phyloP scores from a whole-genome alignment of 2,329 filamentous ascomycete species.

The Fusarium kyushuense region DNA sequence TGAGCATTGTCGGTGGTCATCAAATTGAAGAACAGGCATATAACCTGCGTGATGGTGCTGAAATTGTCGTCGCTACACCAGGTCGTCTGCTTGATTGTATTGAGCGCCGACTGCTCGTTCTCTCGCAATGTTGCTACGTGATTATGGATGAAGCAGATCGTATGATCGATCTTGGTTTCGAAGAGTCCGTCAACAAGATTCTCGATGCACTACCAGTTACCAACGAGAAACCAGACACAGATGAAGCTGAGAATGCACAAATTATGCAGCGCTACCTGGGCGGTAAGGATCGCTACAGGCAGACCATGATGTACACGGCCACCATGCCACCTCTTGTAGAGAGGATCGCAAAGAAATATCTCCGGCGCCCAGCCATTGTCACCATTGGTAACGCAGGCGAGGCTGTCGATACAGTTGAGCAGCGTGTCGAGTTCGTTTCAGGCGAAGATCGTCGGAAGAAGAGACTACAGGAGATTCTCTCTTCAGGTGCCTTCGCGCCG shows the following conservation, averaged over 20 bases:
- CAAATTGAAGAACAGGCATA: slow-evolving; percentile 93
- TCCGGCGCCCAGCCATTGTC: slow-evolving; percentile 91
- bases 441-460: slow-evolving; percentile 98
- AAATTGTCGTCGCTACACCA: slow-evolving; percentile 98
- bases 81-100: slow-evolving; percentile 98
- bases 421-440: slow-evolving; percentile 90
- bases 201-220: slow-evolving; percentile 90
- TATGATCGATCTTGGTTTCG: slow-evolving; percentile 98
- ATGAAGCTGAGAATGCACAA: slow-evolving; percentile 86
- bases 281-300: slow-evolving; percentile 83
- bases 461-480: slow-evolving; percentile 89
- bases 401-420: slow-evolving; percentile 97
- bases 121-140: slow-evolving; percentile 96
- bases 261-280: slow-evolving; percentile 87
- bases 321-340: slow-evolving; percentile 96
- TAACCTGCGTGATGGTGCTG: slow-evolving; percentile 89
- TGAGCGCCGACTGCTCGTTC: slow-evolving; percentile 88
- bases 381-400: slow-evolving; percentile 95
- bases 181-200: slow-evolving; percentile 97
- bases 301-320: slow-evolving; percentile 99
- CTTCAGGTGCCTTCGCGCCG: slow-evolving; percentile 81
- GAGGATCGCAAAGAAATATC: slow-evolving; percentile 95
- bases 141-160: slow-evolving; percentile 99
- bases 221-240: slow-evolving; percentile 95
- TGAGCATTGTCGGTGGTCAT: slow-evolving; percentile 98